A percentile compares a stretch with the other conserved stretches of the same genome.
Conservation (phyloP, 257 asterid species). For the Thymus mandschuricus region DNA sequence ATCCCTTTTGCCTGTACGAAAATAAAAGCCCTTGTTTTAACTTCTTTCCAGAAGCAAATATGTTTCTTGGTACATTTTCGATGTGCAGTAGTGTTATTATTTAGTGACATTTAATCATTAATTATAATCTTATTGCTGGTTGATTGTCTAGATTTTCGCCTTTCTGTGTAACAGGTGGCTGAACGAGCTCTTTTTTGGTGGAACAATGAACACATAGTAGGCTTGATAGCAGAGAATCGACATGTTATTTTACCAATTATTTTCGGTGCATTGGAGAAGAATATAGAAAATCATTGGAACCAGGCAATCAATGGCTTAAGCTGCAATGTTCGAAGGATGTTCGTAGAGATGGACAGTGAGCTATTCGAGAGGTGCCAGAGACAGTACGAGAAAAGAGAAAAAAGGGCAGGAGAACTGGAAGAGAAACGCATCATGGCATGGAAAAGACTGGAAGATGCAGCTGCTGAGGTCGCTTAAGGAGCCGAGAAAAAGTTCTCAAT, state of each 20-base stretch:
- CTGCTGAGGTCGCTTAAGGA: constrained; percentile 37
- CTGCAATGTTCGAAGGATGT: constrained; percentile 83
- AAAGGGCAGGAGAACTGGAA: constrained; percentile 52
- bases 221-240: constrained; percentile 77
- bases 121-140: neutral
- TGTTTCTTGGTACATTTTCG: neutral
- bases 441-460: constrained; percentile 84
- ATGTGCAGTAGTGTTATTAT: neutral
- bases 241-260: constrained; percentile 79
- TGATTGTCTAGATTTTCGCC: constrained; percentile 24
- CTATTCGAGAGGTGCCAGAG: constrained; percentile 75
- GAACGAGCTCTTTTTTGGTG: constrained; percentile 97
- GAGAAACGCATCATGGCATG: constrained; percentile 60
- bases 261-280: constrained; percentile 74
- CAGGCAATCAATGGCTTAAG: constrained; percentile 87
- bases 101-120: neutral
- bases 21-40: too few species aligned
- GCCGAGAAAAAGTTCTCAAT: constrained; percentile 13
- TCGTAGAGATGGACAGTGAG: constrained; percentile 84
- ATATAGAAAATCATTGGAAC: constrained; percentile 79
- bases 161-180: constrained; percentile 66
- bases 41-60: too few species aligned
- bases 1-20: neutral
- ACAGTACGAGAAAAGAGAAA: constrained; percentile 57
- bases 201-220: constrained; percentile 95